phyloP scores from a whole-genome alignment of 1,284 basidiomycete species.

The Cutaneotrichosporon sp. region DNA sequence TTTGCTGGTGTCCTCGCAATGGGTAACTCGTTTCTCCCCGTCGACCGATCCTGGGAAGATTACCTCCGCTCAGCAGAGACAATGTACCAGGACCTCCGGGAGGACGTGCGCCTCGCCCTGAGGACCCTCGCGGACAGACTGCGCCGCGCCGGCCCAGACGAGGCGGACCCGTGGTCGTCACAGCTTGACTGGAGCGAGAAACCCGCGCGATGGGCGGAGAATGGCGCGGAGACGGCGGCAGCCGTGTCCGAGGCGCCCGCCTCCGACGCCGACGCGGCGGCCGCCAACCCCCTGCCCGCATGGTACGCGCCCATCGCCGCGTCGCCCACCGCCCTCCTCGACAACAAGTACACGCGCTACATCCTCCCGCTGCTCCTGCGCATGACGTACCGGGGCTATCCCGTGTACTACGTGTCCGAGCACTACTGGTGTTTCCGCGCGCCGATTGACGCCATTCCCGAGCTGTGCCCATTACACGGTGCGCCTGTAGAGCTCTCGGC shows the following conservation, averaged over 20 bases:
- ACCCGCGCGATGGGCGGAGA: constrained; percentile 56
- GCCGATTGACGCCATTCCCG: constrained; percentile 22
- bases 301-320: constrained; percentile 25
- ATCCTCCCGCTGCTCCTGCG: constrained; percentile 44
- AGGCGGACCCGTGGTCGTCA: constrained; percentile 74
- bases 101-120: constrained; percentile 64
- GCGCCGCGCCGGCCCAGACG: constrained; percentile 53
- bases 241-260: neutral
- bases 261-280: neutral
- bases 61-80: constrained; percentile 75
- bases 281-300: neutral
- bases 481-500: constrained; percentile 25
- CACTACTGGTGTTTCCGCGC: constrained; percentile 48
- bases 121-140: constrained; percentile 58
- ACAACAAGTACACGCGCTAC: constrained; percentile 21
- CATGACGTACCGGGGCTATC: constrained; percentile 40
- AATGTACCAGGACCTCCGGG: constrained; percentile 70
- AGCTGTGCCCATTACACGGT: constrained; percentile 30
- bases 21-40: constrained; percentile 86
- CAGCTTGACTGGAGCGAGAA: constrained; percentile 97
- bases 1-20: constrained; percentile 88
- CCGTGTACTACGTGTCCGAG: constrained; percentile 38
- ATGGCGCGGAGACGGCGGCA: neutral
- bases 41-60: constrained; percentile 80
- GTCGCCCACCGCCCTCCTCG: constrained; percentile 15